Evolutionary conservation across 106 monocot genomes (phyloP).

Genomic region (Apostasia shenzhenica): DNA sequence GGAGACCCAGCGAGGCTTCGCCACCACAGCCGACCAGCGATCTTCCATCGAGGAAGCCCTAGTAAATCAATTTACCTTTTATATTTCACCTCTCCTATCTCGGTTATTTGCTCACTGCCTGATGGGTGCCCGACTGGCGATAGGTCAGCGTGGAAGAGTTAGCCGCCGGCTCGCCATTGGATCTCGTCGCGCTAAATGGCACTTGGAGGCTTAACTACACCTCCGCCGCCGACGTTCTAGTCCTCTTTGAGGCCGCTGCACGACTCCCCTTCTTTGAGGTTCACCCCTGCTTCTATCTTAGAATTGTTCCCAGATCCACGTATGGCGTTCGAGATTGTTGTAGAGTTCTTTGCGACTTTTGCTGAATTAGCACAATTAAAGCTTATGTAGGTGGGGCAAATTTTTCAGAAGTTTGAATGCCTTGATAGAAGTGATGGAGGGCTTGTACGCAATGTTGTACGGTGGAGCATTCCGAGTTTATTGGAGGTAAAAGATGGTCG

Average conservation of each 20-base stretch:
- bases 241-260: constrained; percentile 71
- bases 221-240: constrained; percentile 78
- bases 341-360: not conserved
- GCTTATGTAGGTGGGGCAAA: constrained; percentile 68
- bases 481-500: constrained; percentile 58
- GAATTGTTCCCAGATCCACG: not conserved
- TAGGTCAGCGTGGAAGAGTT: constrained; percentile 64
- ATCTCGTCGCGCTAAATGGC: constrained; percentile 58
- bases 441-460: constrained; percentile 83
- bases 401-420: constrained; percentile 97
- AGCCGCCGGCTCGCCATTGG: constrained; percentile 46
- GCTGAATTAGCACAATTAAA: not conserved
- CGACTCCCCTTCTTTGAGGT: constrained; percentile 74
- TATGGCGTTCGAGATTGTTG: not conserved
- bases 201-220: constrained; percentile 87
- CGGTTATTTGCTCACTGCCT: not conserved
- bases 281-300: not conserved
- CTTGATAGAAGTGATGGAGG: constrained; percentile 57
- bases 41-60: constrained; percentile 84
- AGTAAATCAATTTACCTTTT: constrained; percentile 17
- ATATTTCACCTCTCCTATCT: not conserved
- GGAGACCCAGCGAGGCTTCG: constrained; percentile 80
- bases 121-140: not conserved
- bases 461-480: constrained; percentile 71
- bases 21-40: constrained; percentile 65